Evolutionary conservation across 306 rosid species (phyloP).

Genomic region (Cucumis cinereus): DNA sequence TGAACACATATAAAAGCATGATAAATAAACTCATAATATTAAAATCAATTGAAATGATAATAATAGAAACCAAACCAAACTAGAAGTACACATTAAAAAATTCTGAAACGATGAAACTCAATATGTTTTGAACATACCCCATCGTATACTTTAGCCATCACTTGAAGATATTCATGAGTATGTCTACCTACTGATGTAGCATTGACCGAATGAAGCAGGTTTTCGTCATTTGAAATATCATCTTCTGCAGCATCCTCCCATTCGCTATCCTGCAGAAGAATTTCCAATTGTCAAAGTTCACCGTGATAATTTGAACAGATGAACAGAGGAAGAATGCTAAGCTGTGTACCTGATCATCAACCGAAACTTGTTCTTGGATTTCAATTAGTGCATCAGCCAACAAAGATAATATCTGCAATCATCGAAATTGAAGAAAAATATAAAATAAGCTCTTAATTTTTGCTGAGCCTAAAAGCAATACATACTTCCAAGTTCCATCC

Average conservation of each 20-base stretch:
- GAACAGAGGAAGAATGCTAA: neutral
- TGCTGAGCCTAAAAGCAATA: neutral
- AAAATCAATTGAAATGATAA: neutral
- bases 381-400: constrained; percentile 75
- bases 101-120: neutral
- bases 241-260: constrained; percentile 79
- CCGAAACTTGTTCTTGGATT: constrained; percentile 78
- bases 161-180: constrained; percentile 64
- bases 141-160: constrained; percentile 63
- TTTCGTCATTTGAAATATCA: constrained; percentile 32
- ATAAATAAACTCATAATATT: neutral
- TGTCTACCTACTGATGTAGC: constrained; percentile 42
- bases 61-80: neutral
- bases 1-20: constrained; percentile 20
- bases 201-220: constrained; percentile 37
- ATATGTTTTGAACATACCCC: constrained; percentile 39
- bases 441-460: neutral
- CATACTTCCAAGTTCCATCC: neutral
- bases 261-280: constrained; percentile 62
- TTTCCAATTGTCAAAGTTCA: neutral
- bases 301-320: neutral
- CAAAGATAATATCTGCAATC: constrained; percentile 64
- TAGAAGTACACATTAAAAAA: neutral
- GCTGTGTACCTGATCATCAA: constrained; percentile 43
- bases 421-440: neutral